Evolutionary conservation across 1,284 basidiomycete genomes (phyloP), one percentile per base, ranked within the genome.

Genomic region (Phylloporus gajari): DNA sequence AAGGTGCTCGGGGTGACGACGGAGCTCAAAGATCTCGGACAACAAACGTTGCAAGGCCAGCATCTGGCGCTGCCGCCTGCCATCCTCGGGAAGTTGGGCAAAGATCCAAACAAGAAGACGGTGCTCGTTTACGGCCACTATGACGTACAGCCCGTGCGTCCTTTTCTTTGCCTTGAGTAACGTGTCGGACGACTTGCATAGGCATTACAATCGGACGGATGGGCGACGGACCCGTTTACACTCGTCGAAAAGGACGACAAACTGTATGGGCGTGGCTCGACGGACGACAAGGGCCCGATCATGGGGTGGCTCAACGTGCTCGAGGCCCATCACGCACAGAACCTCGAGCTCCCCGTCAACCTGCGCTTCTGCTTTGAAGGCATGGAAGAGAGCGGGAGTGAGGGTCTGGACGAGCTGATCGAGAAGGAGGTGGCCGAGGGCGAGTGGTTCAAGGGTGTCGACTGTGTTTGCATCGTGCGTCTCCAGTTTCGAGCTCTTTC

Each of bases 351-450:
- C 27, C 97, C 97, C 3, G 97, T 99, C 68, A 99, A 99, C 85
- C 84, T 99, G 76, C 91, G 93, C 79, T 94, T 97, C 87, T 96
- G 95, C 86, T 97, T 99, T 80, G 97, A 99, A 84, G 97, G 97
- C 13, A 99, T 99, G 98, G 97, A 99, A 84, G 97, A 99, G 86
- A 94, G 90, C 77, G 97, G 97, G 12, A 96, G 94, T 61, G 95
- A 97, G 78, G 97, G 97, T 11, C 89, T 99, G 19, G 97, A 99
- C 80, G 95, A 95, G 68, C 90, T 98, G 67, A 97, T 99, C 76
- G 86, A 89, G 74, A 88, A 87, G 66, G 96, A 99, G 86, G 92
- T 93, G 71, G 85, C 88, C 67, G 88, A 89, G 70, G 92, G 86
- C 58, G 88, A 91, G 80, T 98, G 94, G 90, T 98, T 99, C 83